Evolutionary conservation across 2,329 filamentous ascomycete species (phyloP).

Genomic region (Endothia cerciana): DNA sequence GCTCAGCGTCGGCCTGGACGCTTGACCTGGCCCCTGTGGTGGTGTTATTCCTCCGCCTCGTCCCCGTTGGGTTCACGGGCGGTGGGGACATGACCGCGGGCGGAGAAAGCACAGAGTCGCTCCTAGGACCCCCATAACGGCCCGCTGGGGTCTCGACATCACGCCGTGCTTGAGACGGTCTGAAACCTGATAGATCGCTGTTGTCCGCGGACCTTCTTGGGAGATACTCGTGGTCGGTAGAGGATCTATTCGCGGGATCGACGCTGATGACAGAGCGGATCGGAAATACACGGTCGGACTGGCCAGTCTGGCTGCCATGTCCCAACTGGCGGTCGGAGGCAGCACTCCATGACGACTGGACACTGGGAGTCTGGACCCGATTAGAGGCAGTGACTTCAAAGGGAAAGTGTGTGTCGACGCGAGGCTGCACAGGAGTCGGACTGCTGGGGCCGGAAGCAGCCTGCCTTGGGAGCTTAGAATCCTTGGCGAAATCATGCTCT

Average conservation of each 20-base stretch:
- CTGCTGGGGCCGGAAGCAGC: slow-evolving; percentile 5
- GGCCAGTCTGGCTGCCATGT: slow-evolving; percentile 39
- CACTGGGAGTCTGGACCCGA: slow-evolving; percentile 29
- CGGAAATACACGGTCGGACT: slow-evolving; percentile 72
- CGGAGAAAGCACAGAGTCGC: slow-evolving; percentile 25
- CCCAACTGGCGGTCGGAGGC: slow-evolving; percentile 47
- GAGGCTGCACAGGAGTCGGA: slow-evolving; percentile 16
- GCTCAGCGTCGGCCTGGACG: slow-evolving; percentile 49
- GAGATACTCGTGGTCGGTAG: slow-evolving; percentile 45
- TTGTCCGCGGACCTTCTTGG: slow-evolving; percentile 35
- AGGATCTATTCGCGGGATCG: slow-evolving; percentile 54
- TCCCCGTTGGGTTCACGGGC: slow-evolving; percentile 23
- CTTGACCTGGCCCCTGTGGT: slow-evolving; percentile 47
- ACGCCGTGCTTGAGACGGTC: slow-evolving; percentile 37
- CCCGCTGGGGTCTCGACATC: slow-evolving; percentile 34
- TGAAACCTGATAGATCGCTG: slow-evolving; percentile 5
- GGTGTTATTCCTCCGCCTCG: slow-evolving; percentile 41
- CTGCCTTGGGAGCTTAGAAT: not conserved
- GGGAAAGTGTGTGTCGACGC: slow-evolving; percentile 17
- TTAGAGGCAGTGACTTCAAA: not conserved
- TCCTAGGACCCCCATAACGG: slow-evolving; percentile 30
- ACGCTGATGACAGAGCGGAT: slow-evolving; percentile 79
- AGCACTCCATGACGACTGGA: slow-evolving; percentile 46
- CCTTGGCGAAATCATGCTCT: slow-evolving; percentile 7
- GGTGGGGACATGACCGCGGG: slow-evolving; percentile 27